phyloP scores from a whole-genome alignment of 257 asterid species.

The Misopates orontium region DNA sequence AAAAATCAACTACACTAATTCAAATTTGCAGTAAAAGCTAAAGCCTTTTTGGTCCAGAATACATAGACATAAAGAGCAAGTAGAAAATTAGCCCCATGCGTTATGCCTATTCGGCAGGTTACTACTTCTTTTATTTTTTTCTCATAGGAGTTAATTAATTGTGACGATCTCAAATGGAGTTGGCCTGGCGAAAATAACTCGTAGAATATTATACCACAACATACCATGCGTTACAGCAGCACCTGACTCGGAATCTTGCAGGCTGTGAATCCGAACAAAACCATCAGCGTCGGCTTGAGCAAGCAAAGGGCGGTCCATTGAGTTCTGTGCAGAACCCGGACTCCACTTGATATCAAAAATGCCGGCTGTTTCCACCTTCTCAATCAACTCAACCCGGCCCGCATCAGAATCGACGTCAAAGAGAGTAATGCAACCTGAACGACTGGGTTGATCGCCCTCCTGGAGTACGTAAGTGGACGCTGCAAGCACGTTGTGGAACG shows the following conservation, averaged over 20 bases:
- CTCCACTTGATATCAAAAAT: conserved; percentile 92
- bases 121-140: too few species aligned
- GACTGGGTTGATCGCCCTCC: conserved; percentile 78
- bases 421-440: conserved; percentile 73
- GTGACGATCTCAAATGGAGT: too few species aligned
- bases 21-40: too few species aligned
- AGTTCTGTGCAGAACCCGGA: conserved; percentile 31
- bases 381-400: conserved; percentile 51
- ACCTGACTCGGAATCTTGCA: conserved; percentile 39
- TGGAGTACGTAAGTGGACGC: conserved; percentile 92
- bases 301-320: conserved; percentile 52
- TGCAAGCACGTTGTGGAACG: conserved; percentile 65
- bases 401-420: conserved; percentile 63
- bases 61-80: too few species aligned
- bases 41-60: too few species aligned
- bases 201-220: not conserved
- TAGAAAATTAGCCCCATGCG: too few species aligned
- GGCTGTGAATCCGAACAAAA: conserved; percentile 53
- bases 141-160: too few species aligned
- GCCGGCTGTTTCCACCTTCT: conserved; percentile 66
- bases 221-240: conserved; percentile 43
- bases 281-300: conserved; percentile 99
- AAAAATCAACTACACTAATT: not conserved
- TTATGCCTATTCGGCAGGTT: too few species aligned
- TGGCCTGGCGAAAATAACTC: not conserved